Conservation (phyloP, 2,329 filamentous ascomycete species). For the Onygena corvina region DNA sequence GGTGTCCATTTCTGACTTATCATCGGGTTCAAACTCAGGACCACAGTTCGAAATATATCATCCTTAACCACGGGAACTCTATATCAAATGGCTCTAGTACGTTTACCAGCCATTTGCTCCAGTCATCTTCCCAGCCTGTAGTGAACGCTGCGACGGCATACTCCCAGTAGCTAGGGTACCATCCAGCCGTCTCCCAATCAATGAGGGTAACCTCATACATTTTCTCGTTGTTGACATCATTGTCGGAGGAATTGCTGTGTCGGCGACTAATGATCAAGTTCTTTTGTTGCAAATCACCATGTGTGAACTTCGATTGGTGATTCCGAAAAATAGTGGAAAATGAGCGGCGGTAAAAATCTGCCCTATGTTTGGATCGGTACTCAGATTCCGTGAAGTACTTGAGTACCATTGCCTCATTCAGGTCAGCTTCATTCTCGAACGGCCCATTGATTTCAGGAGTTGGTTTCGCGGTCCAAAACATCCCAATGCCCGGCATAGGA, state of each 20-base stretch:
- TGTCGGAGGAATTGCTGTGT: background rate
- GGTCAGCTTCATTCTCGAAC: slow-evolving; percentile 20
- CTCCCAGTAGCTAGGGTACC: slow-evolving; percentile 30
- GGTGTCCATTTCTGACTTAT: too few species aligned
- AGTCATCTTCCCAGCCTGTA: slow-evolving; percentile 27
- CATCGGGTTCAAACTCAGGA: too few species aligned
- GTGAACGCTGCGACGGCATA: slow-evolving; percentile 26
- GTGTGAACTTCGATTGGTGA: slow-evolving; percentile 21
- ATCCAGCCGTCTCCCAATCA: slow-evolving; percentile 32
- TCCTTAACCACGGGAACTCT: slow-evolving; percentile 24
- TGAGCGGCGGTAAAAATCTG: slow-evolving; percentile 19
- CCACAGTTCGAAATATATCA: slow-evolving; percentile 17
- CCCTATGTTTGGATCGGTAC: slow-evolving; percentile 16
- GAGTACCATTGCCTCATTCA: slow-evolving; percentile 21
- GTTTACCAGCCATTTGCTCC: slow-evolving; percentile 23
- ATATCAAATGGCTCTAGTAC: slow-evolving; percentile 23
- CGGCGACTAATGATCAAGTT: slow-evolving; percentile 21
- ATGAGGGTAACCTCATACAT: slow-evolving; percentile 24
- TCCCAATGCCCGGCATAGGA: slow-evolving; percentile 18
- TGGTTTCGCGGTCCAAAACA: slow-evolving; percentile 21
- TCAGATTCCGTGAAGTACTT: slow-evolving; percentile 17
- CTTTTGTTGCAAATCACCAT: slow-evolving; percentile 24
- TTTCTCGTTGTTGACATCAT: background rate
- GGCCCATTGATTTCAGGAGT: slow-evolving; percentile 21
- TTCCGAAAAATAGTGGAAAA: slow-evolving; percentile 18